A percentile compares a stretch with the other conserved stretches of the same genome.
These are phyloP conservation scores for Beverwykella pulmonaria DNA, from an alignment of 495 filamentous ascomycete genomes.

Conservation along the genomic window DNA sequence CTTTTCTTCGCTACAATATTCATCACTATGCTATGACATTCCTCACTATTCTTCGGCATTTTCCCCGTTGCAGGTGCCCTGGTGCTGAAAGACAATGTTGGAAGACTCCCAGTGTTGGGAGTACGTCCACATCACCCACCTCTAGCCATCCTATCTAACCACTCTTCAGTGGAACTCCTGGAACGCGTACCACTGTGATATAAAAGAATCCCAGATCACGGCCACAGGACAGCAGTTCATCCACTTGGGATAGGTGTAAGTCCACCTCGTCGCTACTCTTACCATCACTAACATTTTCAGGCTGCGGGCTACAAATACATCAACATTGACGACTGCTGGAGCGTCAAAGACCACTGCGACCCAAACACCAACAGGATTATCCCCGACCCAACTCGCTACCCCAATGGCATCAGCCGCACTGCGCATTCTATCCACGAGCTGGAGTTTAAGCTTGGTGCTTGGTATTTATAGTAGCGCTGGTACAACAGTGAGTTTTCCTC, in stretches of 20 bases:
- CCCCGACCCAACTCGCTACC: conserved; percentile 51
- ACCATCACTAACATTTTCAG: neutral
- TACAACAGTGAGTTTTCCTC: too few species aligned
- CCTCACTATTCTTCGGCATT: neutral
- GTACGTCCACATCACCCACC: neutral
- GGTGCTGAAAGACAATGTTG: conserved; percentile 30
- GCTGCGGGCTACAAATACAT: conserved; percentile 45
- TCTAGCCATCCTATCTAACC: neutral
- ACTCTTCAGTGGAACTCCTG: conserved; percentile 56
- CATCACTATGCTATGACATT: neutral
- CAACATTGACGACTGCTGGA: conserved; percentile 45
- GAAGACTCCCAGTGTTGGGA: conserved; percentile 59
- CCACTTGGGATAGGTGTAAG: conserved; percentile 38
- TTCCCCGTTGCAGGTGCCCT: neutral
- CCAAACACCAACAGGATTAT: conserved; percentile 51
- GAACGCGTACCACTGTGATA: conserved; percentile 49
- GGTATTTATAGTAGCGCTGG: conserved; percentile 56
- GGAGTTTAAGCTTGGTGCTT: conserved; percentile 41
- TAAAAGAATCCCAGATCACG: conserved; percentile 42
- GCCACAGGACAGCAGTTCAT: conserved; percentile 39
- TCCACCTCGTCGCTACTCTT: neutral
- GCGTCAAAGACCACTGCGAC: conserved; percentile 35
- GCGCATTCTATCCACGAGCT: conserved; percentile 43
- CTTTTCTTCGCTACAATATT: neutral
- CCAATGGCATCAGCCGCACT: conserved; percentile 41